Evolutionary conservation across 345 rosid genomes (phyloP), one percentile per base, ranked within the genome.

Genomic region (Pistacia integerrima): DNA sequence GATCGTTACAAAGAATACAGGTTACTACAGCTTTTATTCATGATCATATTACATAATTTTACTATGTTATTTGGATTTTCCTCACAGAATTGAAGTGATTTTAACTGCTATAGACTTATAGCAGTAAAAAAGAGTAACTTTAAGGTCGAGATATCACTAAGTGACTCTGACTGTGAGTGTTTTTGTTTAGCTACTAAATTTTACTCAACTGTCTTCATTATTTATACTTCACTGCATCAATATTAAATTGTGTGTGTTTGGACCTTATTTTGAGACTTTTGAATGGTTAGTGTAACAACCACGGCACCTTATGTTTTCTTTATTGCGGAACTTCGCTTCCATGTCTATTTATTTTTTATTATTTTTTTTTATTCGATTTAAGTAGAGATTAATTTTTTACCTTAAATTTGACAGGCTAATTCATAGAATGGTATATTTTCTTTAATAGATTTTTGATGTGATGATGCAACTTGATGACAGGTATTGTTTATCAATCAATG

Each of bases 1-100:
- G 92, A 97, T 77, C 97, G 98, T 30, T 97, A 97, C 80, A 89
- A 74, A 82, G 99, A 94, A 77, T 97, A 91, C 87, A 91, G 97
- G 99, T 92, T 25, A 35, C 68, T 36, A 30, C 60, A 67, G 46
- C 38, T 60, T 30, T 62, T 52, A 6, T 8, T 4, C 33, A 11
- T 51, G 48, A 5, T 9, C 2, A 33, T 55, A 22, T 17, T 48
- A n/a, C 8, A 3, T 16, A 25, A 8, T 25, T 20, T 56, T 16
- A 4, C 7, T 56, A 25, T 60, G 3, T 62, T 14, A 9, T 20
- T 49, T 13, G 22, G n/a, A 13, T 54, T 4, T 51, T 13, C 18
- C n/a, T 54, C 57, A 54, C 18, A 54, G 8, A 54, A 54, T 18
- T 16, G 18, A 54, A 16, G 16, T 13, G 57, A 54, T 13, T 13